Conservation (phyloP, 2,329 filamentous ascomycete genomes). For the Penicillium sp. region DNA sequence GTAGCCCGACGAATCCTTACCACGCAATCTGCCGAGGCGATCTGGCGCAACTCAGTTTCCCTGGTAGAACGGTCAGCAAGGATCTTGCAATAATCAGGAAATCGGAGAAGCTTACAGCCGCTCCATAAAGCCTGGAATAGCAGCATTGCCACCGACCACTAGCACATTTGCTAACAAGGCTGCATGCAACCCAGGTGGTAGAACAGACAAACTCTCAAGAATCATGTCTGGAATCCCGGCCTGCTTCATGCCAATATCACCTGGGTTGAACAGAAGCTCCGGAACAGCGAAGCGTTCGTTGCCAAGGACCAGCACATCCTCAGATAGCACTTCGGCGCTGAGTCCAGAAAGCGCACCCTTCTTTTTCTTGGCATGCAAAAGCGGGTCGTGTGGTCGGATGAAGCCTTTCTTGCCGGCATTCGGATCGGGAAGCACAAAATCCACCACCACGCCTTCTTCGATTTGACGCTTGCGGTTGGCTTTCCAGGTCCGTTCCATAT, state of each 20-base stretch:
- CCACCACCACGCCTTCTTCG: constrained; percentile 60
- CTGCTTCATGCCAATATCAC: constrained; percentile 78
- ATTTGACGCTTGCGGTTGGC: constrained; percentile 51
- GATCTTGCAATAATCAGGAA: background rate
- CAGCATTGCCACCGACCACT: constrained; percentile 78
- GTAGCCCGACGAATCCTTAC: constrained; percentile 66
- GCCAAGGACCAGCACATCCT: constrained; percentile 78
- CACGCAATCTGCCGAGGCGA: constrained; percentile 69
- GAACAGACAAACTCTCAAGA: constrained; percentile 65
- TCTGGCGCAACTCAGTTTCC: constrained; percentile 64
- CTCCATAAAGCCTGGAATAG: constrained; percentile 74
- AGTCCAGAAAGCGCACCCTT: constrained; percentile 46
- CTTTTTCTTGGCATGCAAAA: constrained; percentile 51
- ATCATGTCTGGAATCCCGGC: constrained; percentile 78
- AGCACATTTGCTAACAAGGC: constrained; percentile 80
- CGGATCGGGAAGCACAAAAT: constrained; percentile 87
- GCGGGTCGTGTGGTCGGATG: constrained; percentile 70
- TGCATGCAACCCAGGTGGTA: constrained; percentile 81
- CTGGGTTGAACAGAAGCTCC: constrained; percentile 81
- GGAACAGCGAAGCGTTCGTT: constrained; percentile 91
- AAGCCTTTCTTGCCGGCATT: constrained; percentile 60
- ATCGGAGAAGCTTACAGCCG: constrained; percentile 52
- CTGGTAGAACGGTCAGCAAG: constrained; percentile 28
- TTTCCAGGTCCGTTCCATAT: constrained; percentile 82
- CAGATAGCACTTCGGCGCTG: constrained; percentile 48